Percentiles rank a stretch among this genome's conserved stretches.
Conservation (phyloP, 2,329 filamentous ascomycete species). For the Epichloe hybrida region DNA sequence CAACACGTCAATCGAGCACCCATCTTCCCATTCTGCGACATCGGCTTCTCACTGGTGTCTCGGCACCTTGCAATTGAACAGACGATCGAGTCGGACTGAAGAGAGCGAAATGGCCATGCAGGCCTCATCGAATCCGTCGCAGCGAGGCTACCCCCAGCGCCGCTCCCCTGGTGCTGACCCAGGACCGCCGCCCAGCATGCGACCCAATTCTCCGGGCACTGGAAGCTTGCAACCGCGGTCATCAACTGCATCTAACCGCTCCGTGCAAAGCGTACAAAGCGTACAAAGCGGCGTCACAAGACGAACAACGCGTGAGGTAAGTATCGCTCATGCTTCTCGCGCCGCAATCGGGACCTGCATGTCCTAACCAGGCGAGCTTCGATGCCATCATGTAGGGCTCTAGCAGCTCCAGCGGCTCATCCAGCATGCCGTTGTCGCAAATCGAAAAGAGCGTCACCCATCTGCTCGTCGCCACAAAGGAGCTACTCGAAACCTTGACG, state of each 20-base stretch:
- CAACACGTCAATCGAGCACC: not conserved
- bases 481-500: constrained; percentile 90
- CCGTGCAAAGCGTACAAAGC: constrained; percentile 13
- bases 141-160: constrained; percentile 39
- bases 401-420: constrained; percentile 37
- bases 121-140: constrained; percentile 31
- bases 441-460: constrained; percentile 99
- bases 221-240: constrained; percentile 43
- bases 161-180: constrained; percentile 51
- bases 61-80: not conserved
- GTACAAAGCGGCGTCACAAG: constrained; percentile 19
- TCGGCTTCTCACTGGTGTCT: not conserved
- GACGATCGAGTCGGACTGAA: not conserved
- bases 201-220: constrained; percentile 48
- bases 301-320: constrained; percentile 21
- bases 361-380: not conserved
- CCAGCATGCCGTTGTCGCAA: constrained; percentile 70
- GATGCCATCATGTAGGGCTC: constrained; percentile 18
- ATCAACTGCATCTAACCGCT: constrained; percentile 55
- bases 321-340: constrained; percentile 8
- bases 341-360: not conserved
- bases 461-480: constrained; percentile 92
- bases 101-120: constrained; percentile 28
- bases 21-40: not conserved
- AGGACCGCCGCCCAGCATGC: constrained; percentile 42